Evolutionary conservation across 1,139 yeast species (phyloP).

Genomic region (Suhomyces bolitotheri): DNA sequence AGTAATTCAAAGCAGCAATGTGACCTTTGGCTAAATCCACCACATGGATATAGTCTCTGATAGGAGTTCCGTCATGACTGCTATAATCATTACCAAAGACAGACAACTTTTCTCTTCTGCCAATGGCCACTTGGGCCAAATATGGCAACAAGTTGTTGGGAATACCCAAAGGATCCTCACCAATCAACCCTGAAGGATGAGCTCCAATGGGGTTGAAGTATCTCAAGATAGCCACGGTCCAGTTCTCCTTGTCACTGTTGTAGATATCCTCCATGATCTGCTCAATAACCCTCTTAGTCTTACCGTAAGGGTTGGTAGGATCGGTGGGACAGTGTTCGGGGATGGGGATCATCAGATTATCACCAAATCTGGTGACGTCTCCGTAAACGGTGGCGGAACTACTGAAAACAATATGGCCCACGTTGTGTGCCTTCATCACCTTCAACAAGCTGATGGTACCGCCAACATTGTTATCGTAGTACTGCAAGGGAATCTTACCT

Average conservation of each 20-base stretch:
- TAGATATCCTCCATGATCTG: constrained; percentile 60
- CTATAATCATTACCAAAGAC: constrained; percentile 71
- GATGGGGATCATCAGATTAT: constrained; percentile 64
- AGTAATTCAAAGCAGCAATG: constrained; percentile 65
- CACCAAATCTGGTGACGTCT: constrained; percentile 70
- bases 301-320: constrained; percentile 78
- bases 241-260: constrained; percentile 40
- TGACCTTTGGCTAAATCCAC: constrained; percentile 83
- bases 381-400: constrained; percentile 87
- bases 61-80: constrained; percentile 78
- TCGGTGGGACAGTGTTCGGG: constrained; percentile 79
- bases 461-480: constrained; percentile 67
- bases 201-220: constrained; percentile 87
- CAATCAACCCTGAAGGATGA: constrained; percentile 76
- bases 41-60: constrained; percentile 80
- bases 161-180: constrained; percentile 78
- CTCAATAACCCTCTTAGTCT: constrained; percentile 69
- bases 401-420: constrained; percentile 67
- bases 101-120: constrained; percentile 62
- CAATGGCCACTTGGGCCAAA: constrained; percentile 77
- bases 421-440: constrained; percentile 49
- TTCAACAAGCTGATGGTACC: constrained; percentile 65
- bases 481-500: constrained; percentile 66
- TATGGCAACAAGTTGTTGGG: constrained; percentile 77
- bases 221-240: constrained; percentile 69